phyloP scores from a whole-genome alignment of 306 rosid genomes.

The Phaseolus lunatus region DNA sequence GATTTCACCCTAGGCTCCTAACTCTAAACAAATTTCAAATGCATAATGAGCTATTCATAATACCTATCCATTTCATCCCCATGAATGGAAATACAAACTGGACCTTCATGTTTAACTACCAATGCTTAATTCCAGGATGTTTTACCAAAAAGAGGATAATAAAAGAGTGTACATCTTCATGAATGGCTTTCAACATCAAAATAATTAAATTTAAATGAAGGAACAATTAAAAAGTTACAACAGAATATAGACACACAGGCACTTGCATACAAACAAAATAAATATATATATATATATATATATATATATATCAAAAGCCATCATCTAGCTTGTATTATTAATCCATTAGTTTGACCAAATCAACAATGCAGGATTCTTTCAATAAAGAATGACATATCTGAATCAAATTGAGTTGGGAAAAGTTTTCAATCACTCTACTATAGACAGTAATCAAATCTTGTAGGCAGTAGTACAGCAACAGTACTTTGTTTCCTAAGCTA shows the following conservation, averaged over 20 bases:
- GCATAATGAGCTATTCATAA: neutral
- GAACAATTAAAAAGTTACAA: neutral
- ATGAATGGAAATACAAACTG: neutral
- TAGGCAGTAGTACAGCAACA: neutral
- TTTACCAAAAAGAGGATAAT: neutral
- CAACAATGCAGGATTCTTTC: neutral
- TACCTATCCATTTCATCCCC: neutral
- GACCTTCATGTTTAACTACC: neutral
- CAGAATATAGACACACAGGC: neutral
- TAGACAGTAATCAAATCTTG: too few relatives aligned
- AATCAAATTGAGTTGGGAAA: neutral
- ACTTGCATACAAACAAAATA: neutral
- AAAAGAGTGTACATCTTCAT: neutral
- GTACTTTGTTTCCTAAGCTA: neutral
- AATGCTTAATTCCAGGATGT: neutral
- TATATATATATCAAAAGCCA: neutral
- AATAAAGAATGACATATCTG: conserved; percentile 23
- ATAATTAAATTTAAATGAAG: neutral
- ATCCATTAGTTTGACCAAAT: neutral
- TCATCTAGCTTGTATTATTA: neutral
- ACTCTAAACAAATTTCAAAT: neutral
- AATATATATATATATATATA: neutral
- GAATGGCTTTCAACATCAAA: conserved; percentile 3
- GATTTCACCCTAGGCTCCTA: neutral
- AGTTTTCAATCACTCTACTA: neutral